These are phyloP conservation scores for Globisporangium nagaii DNA, from an alignment of 352 stramenopile genomes.

Conservation along the genomic window DNA sequence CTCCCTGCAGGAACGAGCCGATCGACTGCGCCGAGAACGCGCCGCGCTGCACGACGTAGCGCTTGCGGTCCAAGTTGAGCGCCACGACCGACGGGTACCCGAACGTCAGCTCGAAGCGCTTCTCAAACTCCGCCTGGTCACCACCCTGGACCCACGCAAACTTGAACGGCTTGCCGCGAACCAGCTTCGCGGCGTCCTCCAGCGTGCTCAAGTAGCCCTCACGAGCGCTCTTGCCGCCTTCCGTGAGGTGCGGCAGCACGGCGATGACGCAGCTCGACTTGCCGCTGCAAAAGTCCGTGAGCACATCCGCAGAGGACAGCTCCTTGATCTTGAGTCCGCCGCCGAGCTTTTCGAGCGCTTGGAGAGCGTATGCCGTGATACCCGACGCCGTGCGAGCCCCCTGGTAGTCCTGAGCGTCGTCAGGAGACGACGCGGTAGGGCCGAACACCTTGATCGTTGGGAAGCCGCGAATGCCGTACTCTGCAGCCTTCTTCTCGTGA, in stretches of 20 bases:
- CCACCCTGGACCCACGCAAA: constrained; percentile 90
- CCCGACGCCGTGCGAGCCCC: constrained; percentile 76
- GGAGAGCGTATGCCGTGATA: constrained; percentile 77
- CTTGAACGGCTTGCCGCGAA: constrained; percentile 87
- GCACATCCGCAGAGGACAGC: constrained; percentile 46
- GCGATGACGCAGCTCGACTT: constrained; percentile 89
- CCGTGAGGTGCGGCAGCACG: constrained; percentile 86
- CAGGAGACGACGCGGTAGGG: constrained; percentile 43
- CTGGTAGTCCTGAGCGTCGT: constrained; percentile 81
- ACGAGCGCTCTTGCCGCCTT: constrained; percentile 79
- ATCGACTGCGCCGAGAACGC: constrained; percentile 68
- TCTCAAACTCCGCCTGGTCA: constrained; percentile 81
- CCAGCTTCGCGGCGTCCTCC: constrained; percentile 74
- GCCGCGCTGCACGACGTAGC: constrained; percentile 75
- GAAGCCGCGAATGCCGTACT: constrained; percentile 91
- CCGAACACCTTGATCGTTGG: constrained; percentile 95
- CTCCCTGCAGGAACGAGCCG: constrained; percentile 58
- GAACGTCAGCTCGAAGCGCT: constrained; percentile 86
- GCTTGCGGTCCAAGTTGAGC: constrained; percentile 83
- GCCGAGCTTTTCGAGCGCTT: constrained; percentile 65
- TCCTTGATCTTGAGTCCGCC: constrained; percentile 79
- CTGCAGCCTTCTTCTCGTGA: constrained; percentile 84
- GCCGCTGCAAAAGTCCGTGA: constrained; percentile 82
- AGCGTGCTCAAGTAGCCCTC: constrained; percentile 84
- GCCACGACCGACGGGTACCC: constrained; percentile 88